These are phyloP conservation scores for Phoenix roebelenii DNA, from an alignment of 176 grass and related monocot species.

Conservation along the genomic window DNA sequence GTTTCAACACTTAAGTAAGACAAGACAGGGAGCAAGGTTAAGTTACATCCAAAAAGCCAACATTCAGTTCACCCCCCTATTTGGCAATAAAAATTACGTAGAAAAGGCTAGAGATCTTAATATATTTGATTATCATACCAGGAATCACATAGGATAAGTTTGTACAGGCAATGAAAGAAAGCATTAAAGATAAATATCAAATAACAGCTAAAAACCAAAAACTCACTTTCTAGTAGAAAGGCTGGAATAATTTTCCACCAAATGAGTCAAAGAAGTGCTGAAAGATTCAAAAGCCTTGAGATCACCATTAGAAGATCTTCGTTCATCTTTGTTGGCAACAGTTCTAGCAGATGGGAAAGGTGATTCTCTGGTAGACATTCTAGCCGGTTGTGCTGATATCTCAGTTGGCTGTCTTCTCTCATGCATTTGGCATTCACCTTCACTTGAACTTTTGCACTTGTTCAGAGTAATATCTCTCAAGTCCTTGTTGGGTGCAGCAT, in stretches of 20 bases:
- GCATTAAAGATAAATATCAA: neutral
- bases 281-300: conserved; percentile 8
- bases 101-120: too few species aligned
- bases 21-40: too few species aligned
- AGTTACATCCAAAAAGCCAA: too few species aligned
- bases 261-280: neutral
- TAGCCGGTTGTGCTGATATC: conserved; percentile 11
- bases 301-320: conserved; percentile 21
- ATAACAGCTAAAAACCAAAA: conserved; percentile 2
- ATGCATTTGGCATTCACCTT: conserved; percentile 26
- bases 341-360: conserved; percentile 24
- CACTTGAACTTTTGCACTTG: conserved; percentile 19
- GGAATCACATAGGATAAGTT: neutral
- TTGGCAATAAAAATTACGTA: too few species aligned
- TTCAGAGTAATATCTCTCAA: conserved; percentile 11
- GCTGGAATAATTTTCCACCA: conserved; percentile 15
- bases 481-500: conserved; percentile 27
- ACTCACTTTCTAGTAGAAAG: conserved; percentile 53
- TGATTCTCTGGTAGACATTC: conserved; percentile 30
- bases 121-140: neutral
- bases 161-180: neutral
- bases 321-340: conserved; percentile 32
- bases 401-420: conserved; percentile 28
- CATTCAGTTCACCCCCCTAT: too few species aligned
- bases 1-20: too few species aligned